These are phyloP conservation scores for Inga laurina DNA, from an alignment of 306 rosid species.

Conservation along the genomic window DNA sequence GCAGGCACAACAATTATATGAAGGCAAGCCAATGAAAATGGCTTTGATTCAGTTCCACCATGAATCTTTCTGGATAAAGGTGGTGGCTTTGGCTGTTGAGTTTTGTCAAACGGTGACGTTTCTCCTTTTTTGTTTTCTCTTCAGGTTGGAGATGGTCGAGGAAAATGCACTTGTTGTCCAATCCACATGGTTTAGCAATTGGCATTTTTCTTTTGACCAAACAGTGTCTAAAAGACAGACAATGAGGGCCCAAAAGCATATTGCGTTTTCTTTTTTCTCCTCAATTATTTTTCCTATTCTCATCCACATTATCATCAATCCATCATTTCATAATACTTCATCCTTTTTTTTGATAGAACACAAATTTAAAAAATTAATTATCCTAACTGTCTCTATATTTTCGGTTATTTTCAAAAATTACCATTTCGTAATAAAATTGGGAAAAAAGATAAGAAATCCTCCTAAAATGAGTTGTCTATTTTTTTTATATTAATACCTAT, in stretches of 20 bases:
- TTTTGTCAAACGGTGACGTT: neutral
- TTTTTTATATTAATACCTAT: no score
- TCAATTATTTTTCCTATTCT: neutral
- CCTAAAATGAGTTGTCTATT: no score
- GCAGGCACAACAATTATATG: neutral
- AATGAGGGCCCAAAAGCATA: neutral
- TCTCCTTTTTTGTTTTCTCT: neutral
- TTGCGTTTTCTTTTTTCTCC: conserved; percentile 20
- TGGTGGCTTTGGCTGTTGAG: neutral
- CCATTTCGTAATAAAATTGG: neutral
- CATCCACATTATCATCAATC: neutral
- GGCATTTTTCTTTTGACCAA: conserved; percentile 38
- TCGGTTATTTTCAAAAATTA: neutral
- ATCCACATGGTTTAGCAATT: conserved; percentile 23
- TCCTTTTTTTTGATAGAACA: neutral
- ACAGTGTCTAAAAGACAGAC: neutral
- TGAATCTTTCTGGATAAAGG: neutral
- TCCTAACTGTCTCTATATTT: neutral
- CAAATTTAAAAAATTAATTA: neutral
- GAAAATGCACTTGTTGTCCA: neutral
- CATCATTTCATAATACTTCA: neutral
- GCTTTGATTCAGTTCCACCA: conserved; percentile 1
- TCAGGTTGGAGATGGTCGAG: conserved; percentile 15
- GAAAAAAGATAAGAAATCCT: no score
- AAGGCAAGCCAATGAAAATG: neutral